Percentiles rank a stretch among this genome's conserved stretches.
These are phyloP conservation scores for Aegle marmelos DNA, from an alignment of 345 rosid species.

Conservation along the genomic window DNA sequence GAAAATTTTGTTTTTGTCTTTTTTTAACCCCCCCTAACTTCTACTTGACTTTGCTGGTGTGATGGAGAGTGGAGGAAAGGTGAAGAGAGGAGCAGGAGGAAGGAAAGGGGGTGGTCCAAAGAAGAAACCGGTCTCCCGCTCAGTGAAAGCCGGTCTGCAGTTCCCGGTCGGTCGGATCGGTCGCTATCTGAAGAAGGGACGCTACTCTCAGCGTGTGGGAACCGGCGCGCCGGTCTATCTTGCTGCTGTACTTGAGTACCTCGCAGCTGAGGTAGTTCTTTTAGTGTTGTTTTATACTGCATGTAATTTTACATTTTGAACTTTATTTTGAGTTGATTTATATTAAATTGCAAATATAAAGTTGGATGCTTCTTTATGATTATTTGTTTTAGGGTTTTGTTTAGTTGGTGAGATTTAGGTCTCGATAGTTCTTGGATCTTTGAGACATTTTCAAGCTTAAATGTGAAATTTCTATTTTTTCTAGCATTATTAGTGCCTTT, in stretches of 20 bases:
- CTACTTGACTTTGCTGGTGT: not conserved
- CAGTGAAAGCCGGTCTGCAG: conserved; percentile 71
- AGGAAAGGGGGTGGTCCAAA: conserved; percentile 74
- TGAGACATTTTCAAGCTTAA: not conserved
- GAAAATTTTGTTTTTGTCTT: not conserved
- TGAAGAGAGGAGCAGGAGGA: conserved; percentile 68
- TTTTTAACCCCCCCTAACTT: too few relatives aligned
- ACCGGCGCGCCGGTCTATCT: conserved; percentile 77
- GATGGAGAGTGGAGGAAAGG: conserved; percentile 57
- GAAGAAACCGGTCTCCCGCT: conserved; percentile 78
- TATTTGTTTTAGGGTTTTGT: not conserved
- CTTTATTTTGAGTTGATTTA: not conserved
- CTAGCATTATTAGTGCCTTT: not conserved
- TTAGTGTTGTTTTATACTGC: not conserved
- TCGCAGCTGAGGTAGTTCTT: conserved; percentile 67
- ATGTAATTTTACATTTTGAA: not conserved
- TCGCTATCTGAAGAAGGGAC: conserved; percentile 71
- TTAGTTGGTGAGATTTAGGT: not conserved
- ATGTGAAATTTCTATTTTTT: not conserved
- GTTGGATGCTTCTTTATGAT: not conserved
- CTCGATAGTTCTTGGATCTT: not conserved
- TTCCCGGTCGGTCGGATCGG: conserved; percentile 85
- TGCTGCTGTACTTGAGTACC: conserved; percentile 84
- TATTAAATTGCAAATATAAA: not conserved
- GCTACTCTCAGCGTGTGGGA: conserved; percentile 65